A percentile compares a stretch with the other conserved stretches of the same genome.
These are phyloP conservation scores for Aspergillus calidoustus DNA, from an alignment of 2,329 filamentous ascomycete genomes.

Conservation along the genomic window DNA sequence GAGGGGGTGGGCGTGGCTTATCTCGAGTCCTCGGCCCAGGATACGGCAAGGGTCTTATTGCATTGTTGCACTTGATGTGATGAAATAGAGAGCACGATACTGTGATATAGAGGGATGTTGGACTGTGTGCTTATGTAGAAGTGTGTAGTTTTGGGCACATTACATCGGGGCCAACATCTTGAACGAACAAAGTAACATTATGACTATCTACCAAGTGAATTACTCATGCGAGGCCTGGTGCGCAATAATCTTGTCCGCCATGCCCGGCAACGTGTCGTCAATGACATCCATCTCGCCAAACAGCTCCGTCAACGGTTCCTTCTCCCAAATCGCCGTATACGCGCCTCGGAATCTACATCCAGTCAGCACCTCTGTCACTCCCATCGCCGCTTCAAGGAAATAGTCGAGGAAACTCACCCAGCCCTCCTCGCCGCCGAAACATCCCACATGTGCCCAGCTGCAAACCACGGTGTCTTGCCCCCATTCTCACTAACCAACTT, in stretches of 20 bases:
- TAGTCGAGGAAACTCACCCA: constrained; percentile 24
- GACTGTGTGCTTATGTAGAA: no score
- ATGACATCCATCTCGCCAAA: constrained; percentile 38
- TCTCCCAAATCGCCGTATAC: constrained; percentile 30
- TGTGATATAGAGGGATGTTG: neutral
- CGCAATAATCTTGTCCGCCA: constrained; percentile 37
- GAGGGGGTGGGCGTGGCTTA: neutral
- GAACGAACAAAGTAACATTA: neutral
- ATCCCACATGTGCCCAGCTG: constrained; percentile 38
- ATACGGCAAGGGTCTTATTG: no score
- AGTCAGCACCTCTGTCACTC: neutral
- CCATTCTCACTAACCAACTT: constrained; percentile 23
- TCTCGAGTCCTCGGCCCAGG: no score
- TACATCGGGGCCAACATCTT: no score
- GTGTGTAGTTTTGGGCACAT: no score
- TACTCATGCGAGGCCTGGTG: neutral
- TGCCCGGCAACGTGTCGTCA: constrained; percentile 29
- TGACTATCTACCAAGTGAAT: no score
- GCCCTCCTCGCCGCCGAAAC: constrained; percentile 31
- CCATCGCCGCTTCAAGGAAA: neutral
- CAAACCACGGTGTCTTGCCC: constrained; percentile 33
- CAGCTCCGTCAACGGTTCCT: constrained; percentile 29
- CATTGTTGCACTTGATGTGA: no score
- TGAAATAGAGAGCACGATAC: neutral
- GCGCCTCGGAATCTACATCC: constrained; percentile 30